Evolutionary conservation across 2,329 filamentous ascomycete genomes (phyloP), one percentile per base, ranked within the genome.

Genomic region (Aspergillus sojae): DNA sequence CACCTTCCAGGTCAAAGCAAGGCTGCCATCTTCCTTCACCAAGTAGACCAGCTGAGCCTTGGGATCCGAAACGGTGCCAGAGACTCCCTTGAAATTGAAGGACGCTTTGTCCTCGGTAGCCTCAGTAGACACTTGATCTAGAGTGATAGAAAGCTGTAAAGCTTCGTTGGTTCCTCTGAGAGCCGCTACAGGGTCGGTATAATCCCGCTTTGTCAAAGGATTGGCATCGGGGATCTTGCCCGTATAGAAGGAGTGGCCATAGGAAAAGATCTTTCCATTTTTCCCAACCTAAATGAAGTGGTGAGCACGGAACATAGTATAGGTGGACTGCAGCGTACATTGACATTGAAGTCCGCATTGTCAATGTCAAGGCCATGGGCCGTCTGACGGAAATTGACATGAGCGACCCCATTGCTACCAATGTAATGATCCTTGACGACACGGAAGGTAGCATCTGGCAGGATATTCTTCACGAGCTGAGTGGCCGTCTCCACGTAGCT

Each of bases 341-440:
- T 68, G 39, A 66, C 66, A n/a, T 68, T 66, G 48, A 65, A 63
- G 26, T 68, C 60, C 2, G 64, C 65, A 58, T 68, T 67, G 56
- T 63, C 65, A 52, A 67, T 65, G n/a, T 68, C 66, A 12, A 67
- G 52, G 19, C 41, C 64, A 53, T 66, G 60, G 6, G 52, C 57
- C 1, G 62, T 67, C 39, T 68, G 66, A 10, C 61, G 62, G 43
- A 67, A 63, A n/a, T 65, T 50, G 28, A 68, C 64, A 32, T 68
- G 66, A 5, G 64, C 64, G 26, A 68, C 52, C 1, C 64, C 66
- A 28, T 66, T 68, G 56, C 60, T 46, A 21, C 65, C 66, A 19
- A 67, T 50, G 32, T 67, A 68, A 36, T 68, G 62, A 10, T 68
- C 65, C 16, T 67, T 26, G 26, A 67, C 48, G 3, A 68, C 12